These are phyloP conservation scores for Wickerhamiella spandovensis DNA, from an alignment of 805 yeast species.

Conservation along the genomic window DNA sequence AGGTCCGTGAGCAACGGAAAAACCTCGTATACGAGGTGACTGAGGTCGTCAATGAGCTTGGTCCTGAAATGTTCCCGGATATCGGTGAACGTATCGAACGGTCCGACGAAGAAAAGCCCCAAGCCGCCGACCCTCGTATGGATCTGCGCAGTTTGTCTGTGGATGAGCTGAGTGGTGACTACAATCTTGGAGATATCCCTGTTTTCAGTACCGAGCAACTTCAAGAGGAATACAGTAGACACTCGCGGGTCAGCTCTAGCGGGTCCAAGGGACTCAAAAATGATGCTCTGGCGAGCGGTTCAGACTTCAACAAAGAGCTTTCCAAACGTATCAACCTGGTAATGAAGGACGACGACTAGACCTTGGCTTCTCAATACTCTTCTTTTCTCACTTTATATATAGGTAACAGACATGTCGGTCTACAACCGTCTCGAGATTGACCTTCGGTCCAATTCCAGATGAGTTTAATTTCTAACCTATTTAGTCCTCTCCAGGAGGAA, in stretches of 20 bases:
- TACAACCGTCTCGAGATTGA: too few species aligned
- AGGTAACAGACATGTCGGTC: too few species aligned
- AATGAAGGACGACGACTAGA: neutral
- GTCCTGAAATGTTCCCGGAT: slow-evolving; percentile 79
- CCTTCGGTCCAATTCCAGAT: too few species aligned
- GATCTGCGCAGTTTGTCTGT: slow-evolving; percentile 14
- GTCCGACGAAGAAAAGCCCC: slow-evolving; percentile 11
- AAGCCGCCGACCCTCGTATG: slow-evolving; percentile 16
- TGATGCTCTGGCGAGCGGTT: neutral
- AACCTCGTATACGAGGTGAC: slow-evolving; percentile 63
- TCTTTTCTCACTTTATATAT: too few species aligned
- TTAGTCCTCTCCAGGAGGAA: slow-evolving; percentile 91
- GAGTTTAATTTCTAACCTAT: neutral
- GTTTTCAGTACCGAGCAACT: slow-evolving; percentile 12
- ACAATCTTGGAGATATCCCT: slow-evolving; percentile 18
- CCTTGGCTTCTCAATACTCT: neutral
- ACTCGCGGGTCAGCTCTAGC: neutral
- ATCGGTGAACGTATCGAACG: slow-evolving; percentile 30
- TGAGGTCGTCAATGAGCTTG: slow-evolving; percentile 62
- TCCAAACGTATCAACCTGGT: slow-evolving; percentile 1
- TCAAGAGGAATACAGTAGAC: slow-evolving; percentile 1
- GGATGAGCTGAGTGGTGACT: slow-evolving; percentile 14
- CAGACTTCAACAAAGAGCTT: slow-evolving; percentile 1
- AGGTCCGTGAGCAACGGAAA: slow-evolving; percentile 48
- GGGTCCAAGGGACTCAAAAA: neutral